These are phyloP conservation scores for Hirsutella minnesotensis DNA, from an alignment of 2,329 filamentous ascomycete genomes.

Conservation along the genomic window DNA sequence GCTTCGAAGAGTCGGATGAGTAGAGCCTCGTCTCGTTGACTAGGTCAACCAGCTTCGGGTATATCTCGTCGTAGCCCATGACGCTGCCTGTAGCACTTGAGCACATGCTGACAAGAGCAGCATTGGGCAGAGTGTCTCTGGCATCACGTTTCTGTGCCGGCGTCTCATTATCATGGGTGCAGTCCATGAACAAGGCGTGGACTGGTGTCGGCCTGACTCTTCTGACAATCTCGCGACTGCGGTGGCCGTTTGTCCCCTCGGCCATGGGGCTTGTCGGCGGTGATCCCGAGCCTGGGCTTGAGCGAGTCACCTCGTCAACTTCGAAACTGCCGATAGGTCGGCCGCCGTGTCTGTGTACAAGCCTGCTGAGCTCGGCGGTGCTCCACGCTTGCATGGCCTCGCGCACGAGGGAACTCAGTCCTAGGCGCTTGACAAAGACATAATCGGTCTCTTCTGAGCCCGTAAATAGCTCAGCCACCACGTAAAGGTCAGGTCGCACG, in stretches of 20 bases:
- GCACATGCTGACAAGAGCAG: conserved; percentile 92
- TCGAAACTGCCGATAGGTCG: conserved; percentile 95
- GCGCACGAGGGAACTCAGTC: conserved; percentile 81
- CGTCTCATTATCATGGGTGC: conserved; percentile 95
- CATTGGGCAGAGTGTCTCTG: conserved; percentile 85
- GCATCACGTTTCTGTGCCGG: conserved; percentile 92
- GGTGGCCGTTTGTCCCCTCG: conserved; percentile 18
- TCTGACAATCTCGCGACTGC: conserved; percentile 55
- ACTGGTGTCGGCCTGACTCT: conserved; percentile 80
- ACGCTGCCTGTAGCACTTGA: conserved; percentile 89
- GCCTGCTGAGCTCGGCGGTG: conserved; percentile 78
- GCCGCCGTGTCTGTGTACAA: conserved; percentile 89
- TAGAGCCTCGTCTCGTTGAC: conserved; percentile 83
- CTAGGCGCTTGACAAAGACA: conserved; percentile 85
- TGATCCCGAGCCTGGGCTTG: conserved; percentile 30
- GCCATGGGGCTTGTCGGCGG: conserved; percentile 18
- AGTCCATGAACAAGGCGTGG: conserved; percentile 96
- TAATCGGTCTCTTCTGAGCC: conserved; percentile 95
- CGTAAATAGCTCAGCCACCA: conserved; percentile 91
- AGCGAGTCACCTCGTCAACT: conserved; percentile 68
- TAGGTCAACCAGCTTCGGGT: conserved; percentile 83
- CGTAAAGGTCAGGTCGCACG: conserved; percentile 76
- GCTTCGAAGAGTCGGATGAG: conserved; percentile 59
- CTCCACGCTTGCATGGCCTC: conserved; percentile 99
- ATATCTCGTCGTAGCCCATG: conserved; percentile 96